Conservation (phyloP, 345 rosid genomes). For the Psidium guajava region DNA sequence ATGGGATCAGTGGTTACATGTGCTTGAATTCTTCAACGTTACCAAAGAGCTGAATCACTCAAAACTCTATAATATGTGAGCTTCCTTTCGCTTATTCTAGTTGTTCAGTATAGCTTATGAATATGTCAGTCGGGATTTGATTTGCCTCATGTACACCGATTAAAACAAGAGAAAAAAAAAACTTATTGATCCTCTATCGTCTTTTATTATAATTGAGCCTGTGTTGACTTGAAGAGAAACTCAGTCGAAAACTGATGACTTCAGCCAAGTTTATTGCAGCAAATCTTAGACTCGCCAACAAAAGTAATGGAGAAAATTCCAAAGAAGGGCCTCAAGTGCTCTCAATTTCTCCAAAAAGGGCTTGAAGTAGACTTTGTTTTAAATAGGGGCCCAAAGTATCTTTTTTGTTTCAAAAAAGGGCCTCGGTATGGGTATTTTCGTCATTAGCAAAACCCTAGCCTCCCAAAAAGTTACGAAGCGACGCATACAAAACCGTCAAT, state of each 20-base stretch:
- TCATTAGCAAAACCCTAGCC: background rate
- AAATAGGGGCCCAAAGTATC: too few relatives aligned
- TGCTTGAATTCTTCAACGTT: slow-evolving; percentile 25
- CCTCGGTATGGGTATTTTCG: too few relatives aligned
- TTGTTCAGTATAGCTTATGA: background rate
- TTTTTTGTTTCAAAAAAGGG: too few relatives aligned
- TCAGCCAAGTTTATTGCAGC: background rate
- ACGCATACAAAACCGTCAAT: background rate
- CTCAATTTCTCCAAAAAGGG: too few relatives aligned
- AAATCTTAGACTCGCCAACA: background rate
- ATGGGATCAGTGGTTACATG: slow-evolving; percentile 27
- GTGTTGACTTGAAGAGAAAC: too few relatives aligned
- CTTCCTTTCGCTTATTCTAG: background rate
- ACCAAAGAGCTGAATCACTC: slow-evolving; percentile 12
- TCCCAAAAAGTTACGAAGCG: background rate
- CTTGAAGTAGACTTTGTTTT: too few relatives aligned
- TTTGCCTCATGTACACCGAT: background rate
- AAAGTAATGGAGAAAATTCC: background rate
- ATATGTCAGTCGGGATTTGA: background rate
- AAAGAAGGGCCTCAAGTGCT: too few relatives aligned
- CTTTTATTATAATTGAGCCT: background rate
- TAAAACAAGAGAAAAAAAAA: background rate
- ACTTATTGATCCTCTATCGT: background rate
- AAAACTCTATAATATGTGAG: slow-evolving; percentile 3
- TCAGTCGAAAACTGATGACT: background rate